These are phyloP conservation scores for Pilaira anomala DNA, from an alignment of 192 early-diverging fungal species.

Conservation along the genomic window DNA sequence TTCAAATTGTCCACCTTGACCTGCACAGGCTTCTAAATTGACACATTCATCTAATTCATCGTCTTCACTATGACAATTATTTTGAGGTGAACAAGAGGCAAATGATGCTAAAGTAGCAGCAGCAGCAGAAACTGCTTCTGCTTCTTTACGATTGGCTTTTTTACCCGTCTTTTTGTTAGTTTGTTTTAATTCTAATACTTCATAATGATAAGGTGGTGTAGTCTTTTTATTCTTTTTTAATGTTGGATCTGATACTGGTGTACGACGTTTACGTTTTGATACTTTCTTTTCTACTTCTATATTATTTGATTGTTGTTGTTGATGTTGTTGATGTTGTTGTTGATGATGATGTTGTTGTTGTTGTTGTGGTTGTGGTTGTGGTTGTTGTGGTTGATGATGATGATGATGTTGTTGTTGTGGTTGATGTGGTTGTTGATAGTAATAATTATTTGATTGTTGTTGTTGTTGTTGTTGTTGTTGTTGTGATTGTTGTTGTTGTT, in stretches of 20 bases:
- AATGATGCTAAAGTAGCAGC: slow-evolving; percentile 31
- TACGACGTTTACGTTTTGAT: slow-evolving; percentile 27
- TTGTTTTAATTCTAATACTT: slow-evolving; percentile 19
- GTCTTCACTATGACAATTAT: background rate
- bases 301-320: background rate
- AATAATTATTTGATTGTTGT: background rate
- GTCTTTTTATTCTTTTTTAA: slow-evolving; percentile 5
- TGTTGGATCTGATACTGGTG: background rate
- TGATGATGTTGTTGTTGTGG: slow-evolving; percentile 1
- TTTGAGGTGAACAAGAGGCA: slow-evolving; percentile 1
- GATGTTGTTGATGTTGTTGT: background rate
- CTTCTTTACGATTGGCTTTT: slow-evolving; percentile 21
- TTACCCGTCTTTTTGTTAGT: slow-evolving; percentile 1
- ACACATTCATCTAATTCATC: slow-evolving; percentile 16
- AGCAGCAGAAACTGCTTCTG: slow-evolving; percentile 26
- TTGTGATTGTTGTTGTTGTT: background rate
- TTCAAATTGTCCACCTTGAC: slow-evolving; percentile 7
- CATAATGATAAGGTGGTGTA: slow-evolving; percentile 24
- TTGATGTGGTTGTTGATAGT: background rate
- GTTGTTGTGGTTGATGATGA: background rate
- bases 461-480: background rate
- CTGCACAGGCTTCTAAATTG: slow-evolving; percentile 10
- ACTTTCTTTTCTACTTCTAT: background rate
- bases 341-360: background rate
- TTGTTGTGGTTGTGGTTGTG: background rate